These are phyloP conservation scores for Parathielavia appendiculata DNA, from an alignment of 495 filamentous ascomycete species.

Conservation along the genomic window DNA sequence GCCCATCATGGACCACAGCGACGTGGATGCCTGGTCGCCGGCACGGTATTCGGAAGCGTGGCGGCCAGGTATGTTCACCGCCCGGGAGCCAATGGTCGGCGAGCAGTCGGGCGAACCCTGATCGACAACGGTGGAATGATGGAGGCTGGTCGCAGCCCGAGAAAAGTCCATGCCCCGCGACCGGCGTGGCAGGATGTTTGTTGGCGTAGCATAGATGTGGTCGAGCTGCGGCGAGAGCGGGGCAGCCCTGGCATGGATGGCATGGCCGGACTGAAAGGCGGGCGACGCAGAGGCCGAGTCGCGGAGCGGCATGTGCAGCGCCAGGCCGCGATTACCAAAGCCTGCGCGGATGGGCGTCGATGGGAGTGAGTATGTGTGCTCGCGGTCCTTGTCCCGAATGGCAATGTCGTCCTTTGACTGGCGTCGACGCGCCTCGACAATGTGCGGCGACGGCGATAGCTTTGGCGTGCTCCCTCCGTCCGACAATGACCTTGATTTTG, in stretches of 20 bases:
- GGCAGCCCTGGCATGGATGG: constrained; percentile 44
- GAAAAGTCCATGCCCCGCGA: constrained; percentile 88
- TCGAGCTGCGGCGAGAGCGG: constrained; percentile 85
- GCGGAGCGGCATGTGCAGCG: constrained; percentile 61
- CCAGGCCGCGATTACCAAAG: constrained; percentile 56
- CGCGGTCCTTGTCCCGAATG: constrained; percentile 35
- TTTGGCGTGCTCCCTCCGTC: constrained; percentile 47
- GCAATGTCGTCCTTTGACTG: constrained; percentile 78
- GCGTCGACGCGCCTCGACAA: constrained; percentile 50
- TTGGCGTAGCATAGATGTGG: constrained; percentile 65
- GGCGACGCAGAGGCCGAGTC: constrained; percentile 19
- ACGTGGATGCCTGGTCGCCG: constrained; percentile 37
- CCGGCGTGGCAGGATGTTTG: constrained; percentile 74
- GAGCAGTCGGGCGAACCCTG: constrained; percentile 92
- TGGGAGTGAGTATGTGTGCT: constrained; percentile 15
- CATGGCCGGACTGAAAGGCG: constrained; percentile 48
- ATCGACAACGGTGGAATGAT: constrained; percentile 89
- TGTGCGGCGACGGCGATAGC: constrained; percentile 63
- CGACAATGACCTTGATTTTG: constrained; percentile 46
- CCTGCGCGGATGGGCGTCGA: constrained; percentile 56
- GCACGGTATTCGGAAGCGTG: constrained; percentile 33
- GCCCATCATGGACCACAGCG: constrained; percentile 46
- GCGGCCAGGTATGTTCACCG: constrained; percentile 66
- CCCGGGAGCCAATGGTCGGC: constrained; percentile 72
- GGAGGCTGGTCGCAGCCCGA: constrained; percentile 88